These are phyloP conservation scores for Mercurialis annua DNA, from an alignment of 345 rosid species.

Conservation along the genomic window DNA sequence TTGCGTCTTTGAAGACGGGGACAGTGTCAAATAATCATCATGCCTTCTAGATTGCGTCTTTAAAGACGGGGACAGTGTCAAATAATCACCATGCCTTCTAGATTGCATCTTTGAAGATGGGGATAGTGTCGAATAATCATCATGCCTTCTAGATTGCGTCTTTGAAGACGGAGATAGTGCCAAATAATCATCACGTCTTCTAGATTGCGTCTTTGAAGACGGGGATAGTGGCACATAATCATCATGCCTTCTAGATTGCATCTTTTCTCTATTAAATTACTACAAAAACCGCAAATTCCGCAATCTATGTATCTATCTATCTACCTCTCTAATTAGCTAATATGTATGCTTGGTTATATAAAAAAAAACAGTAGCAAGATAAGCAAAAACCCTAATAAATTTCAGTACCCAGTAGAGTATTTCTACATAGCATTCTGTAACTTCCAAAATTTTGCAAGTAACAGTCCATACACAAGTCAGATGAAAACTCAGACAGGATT, in stretches of 20 bases:
- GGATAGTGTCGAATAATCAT: constrained; percentile 26
- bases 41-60: constrained; percentile 38
- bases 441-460: neutral
- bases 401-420: constrained; percentile 17
- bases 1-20: constrained; percentile 34
- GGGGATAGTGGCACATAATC: constrained; percentile 30
- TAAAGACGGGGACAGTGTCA: constrained; percentile 27
- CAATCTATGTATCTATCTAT: neutral
- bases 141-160: constrained; percentile 50
- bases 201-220: constrained; percentile 41
- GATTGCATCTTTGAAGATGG: constrained; percentile 35
- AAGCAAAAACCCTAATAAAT: constrained; percentile 20
- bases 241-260: constrained; percentile 47
- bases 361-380: neutral
- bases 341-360: neutral
- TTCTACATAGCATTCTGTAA: no score
- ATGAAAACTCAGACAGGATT: constrained; percentile 20
- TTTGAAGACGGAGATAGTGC: constrained; percentile 28
- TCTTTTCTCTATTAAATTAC: constrained; percentile 22
- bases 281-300: neutral
- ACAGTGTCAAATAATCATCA: constrained; percentile 25
- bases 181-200: constrained; percentile 35
- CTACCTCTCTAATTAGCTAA: neutral
- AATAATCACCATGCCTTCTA: constrained; percentile 36
- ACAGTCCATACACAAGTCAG: constrained; percentile 3